Evolutionary conservation across 2,329 filamentous ascomycete species (phyloP).

Genomic region (Sordariomycetes sp.): DNA sequence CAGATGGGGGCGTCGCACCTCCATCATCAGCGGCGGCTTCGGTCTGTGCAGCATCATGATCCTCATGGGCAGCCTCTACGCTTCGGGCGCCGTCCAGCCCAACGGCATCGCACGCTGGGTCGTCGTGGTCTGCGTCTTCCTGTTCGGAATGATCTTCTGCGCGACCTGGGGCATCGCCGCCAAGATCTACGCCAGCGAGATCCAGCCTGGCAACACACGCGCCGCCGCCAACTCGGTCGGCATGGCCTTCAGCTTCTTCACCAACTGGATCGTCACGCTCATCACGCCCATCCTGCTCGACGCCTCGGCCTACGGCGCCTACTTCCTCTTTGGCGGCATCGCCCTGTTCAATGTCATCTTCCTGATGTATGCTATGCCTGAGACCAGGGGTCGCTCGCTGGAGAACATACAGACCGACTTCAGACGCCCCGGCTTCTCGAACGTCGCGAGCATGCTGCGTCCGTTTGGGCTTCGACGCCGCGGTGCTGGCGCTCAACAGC

Average conservation of each 20-base stretch:
- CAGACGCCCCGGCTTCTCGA: too few species aligned
- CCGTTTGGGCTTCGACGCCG: too few species aligned
- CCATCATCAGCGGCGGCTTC: constrained; percentile 43
- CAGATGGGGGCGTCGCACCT: constrained; percentile 45
- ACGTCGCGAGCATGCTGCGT: too few species aligned
- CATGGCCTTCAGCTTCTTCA: constrained; percentile 19
- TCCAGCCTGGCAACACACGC: constrained; percentile 44
- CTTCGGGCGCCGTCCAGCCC: constrained; percentile 29
- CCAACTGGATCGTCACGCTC: constrained; percentile 32
- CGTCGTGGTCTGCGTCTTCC: constrained; percentile 38
- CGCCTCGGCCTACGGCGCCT: constrained; percentile 25
- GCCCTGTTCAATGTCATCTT: too few species aligned
- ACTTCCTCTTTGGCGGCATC: constrained; percentile 30
- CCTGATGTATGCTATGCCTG: too few species aligned
- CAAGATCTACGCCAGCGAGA: constrained; percentile 49
- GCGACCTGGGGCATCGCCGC: constrained; percentile 44
- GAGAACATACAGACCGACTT: too few species aligned
- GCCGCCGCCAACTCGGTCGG: constrained; percentile 44
- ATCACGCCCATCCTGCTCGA: constrained; percentile 26
- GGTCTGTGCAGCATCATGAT: constrained; percentile 40
- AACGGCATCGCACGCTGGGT: constrained; percentile 34
- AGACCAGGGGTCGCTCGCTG: too few species aligned
- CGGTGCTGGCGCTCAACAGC: too few species aligned
- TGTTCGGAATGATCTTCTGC: constrained; percentile 36
- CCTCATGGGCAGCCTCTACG: constrained; percentile 44